A percentile compares a stretch with the other conserved stretches of the same genome.
Conservation (phyloP, 768 basidiomycete genomes). For the Collybiopsis luxurians region DNA sequence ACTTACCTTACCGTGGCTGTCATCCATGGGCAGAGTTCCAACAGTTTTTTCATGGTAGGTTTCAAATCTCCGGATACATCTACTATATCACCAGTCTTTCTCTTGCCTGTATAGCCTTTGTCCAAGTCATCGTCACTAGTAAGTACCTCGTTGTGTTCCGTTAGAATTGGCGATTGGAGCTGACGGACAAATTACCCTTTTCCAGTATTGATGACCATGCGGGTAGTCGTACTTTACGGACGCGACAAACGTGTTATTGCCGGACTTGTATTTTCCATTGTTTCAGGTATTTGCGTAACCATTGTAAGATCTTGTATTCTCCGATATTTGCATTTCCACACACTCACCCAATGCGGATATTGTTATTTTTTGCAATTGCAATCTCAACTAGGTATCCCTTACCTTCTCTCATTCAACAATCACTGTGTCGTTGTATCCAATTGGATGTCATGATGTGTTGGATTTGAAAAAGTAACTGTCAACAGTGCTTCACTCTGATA, state of each 20-base stretch:
- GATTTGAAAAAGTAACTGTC: not conserved
- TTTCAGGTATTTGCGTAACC: not conserved
- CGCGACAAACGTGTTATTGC: not conserved
- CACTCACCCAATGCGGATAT: not conserved
- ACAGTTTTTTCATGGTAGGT: not conserved
- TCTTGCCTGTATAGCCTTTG: not conserved
- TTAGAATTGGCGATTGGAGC: too few species aligned
- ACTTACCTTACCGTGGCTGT: not conserved
- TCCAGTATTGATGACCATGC: not conserved
- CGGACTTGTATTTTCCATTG: not conserved
- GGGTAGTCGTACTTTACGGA: not conserved
- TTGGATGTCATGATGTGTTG: too few species aligned
- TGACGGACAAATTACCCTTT: not conserved
- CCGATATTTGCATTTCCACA: too few species aligned
- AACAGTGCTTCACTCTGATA: too few species aligned
- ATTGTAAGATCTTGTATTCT: not conserved
- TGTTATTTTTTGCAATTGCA: too few species aligned
- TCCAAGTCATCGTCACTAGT: not conserved
- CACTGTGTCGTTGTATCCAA: not conserved
- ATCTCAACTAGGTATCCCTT: not conserved
- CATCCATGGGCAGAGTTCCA: slow-evolving; percentile 1
- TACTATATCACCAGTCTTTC: not conserved
- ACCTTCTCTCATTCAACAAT: not conserved
- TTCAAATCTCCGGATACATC: not conserved
- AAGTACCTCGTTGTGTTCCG: not conserved